Evolutionary conservation across 768 basidiomycete genomes (phyloP), one percentile per base, ranked within the genome.

Genomic region (Boletus fagicola): DNA sequence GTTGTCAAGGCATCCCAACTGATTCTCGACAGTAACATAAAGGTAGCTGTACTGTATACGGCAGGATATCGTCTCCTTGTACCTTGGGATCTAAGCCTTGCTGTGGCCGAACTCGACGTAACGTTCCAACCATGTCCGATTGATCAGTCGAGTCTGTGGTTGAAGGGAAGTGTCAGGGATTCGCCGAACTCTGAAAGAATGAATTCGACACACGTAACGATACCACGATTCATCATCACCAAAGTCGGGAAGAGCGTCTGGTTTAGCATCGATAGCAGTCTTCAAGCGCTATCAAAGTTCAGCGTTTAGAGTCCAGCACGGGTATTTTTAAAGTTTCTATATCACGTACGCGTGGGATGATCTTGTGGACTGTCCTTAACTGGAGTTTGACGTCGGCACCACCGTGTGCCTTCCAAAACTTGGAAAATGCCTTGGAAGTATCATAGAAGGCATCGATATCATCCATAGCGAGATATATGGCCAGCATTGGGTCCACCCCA

Each of bases 311-410:
- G 31, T 36, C 31, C 28, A 48, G 22, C 31, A 26, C n/a, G 10
- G 12, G 45, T 33, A 12, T 20, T 44, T 50, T 26, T 9, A 28
- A 28, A 20, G 36, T 30, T 55, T 50, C 48, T 4, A 58, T 46
- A 35, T 45, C 4, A 67, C 75, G 51, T 51, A 80, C 78, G 43
- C 76, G 76, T 31, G 78, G 76, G 28, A 78, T 61, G 30, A 80
- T 73, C 59, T 56, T 76, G 71, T 64, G 65, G 46, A 26, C 59
- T 20, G 49, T 62, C 65, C 61, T 73, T 47, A 56, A 46, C 49
- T 52, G 67, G 40, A 65, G 65, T 52, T 49, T 70, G 22, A 65
- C 31, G 4, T 58, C 43, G 12, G 65, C 53, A 3, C 73, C 56
- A 9, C 71, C 67, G 49, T 69, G 64, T 39, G 65, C 59, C 38